Base-by-base conservation (phyloP, 495 filamentous ascomycete genomes). In the Neurospora terricola region DNA sequence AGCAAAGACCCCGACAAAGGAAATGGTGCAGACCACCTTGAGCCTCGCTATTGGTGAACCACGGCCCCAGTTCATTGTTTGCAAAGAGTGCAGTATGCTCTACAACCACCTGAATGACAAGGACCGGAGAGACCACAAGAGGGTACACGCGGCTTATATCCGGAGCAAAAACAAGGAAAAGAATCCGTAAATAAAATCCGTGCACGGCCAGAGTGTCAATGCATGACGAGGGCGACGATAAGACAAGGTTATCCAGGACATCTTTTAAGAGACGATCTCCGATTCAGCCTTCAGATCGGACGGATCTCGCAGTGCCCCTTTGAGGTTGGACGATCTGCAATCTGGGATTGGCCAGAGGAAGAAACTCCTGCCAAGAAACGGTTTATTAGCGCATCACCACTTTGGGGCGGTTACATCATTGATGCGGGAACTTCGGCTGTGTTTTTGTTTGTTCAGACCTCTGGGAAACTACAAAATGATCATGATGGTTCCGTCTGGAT, bases 51-150 rank as follows among this genome's bases (percentile, higher is more conserved):
- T 81, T 7, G 76, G 76, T 6, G 54, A 66, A 0, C 75, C 78
- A 11, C 80, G 80, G 2, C 76, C 82, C 1, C 80, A 79, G 1
- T 86, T 86, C 69, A 81, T 78, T 0, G 78, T 85, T 48, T 86
- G 85, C 71, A 83, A 81, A 42, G 80, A 82, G 36, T 86, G 85
- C 73, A 78, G 81, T 10, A 81, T 85, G 62, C 70, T 86, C 21
- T 86, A 85, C 73, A 86, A 86, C 45, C 83, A 82, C 3, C 75
- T 85, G 45, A 82, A 86, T 70, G 78, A 82, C 42, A 80, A 84
- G 59, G 85, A 86, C 71, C 79, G 82, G 37, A 82, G 81, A 69
- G 81, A 78, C 43, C 85, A 86, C 73, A 81, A 78, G 40, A 79
- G 75, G 66, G 78, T 78, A 23, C 85, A 86, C 73, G 75, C 78